Percentiles rank a stretch among this genome's conserved stretches.
Conservation (phyloP, 2,329 filamentous ascomycete genomes). For the Tolypocladium sp. region DNA sequence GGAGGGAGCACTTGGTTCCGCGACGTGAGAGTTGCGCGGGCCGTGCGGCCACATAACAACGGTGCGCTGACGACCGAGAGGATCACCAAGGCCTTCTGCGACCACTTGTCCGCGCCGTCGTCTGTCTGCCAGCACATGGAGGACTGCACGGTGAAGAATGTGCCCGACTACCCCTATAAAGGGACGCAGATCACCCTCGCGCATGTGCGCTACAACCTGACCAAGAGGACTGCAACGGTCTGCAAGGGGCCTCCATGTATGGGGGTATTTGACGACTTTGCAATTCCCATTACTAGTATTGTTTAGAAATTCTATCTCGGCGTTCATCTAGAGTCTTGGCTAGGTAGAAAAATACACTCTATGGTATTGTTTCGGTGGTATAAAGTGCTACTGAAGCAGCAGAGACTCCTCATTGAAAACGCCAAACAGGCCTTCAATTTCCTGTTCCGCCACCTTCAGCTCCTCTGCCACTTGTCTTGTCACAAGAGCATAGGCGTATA, state of each 20-base stretch:
- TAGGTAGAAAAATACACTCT: no score
- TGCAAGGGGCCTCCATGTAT: constrained; percentile 5
- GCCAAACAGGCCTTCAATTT: constrained; percentile 50
- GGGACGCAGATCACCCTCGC: constrained; percentile 2
- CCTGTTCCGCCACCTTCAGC: constrained; percentile 44
- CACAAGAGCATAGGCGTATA: constrained; percentile 79
- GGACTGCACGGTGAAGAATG: constrained; percentile 1
- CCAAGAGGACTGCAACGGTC: constrained; percentile 3
- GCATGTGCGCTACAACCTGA: constrained; percentile 5
- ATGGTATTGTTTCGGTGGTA: no score
- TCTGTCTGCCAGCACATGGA: no score
- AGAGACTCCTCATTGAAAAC: constrained; percentile 26
- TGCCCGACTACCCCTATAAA: constrained; percentile 5
- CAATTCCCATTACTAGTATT: not conserved
- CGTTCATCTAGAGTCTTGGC: no score
- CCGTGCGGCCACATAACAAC: no score
- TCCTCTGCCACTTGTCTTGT: constrained; percentile 54
- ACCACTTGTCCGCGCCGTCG: no score
- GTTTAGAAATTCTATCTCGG: no score
- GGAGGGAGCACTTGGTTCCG: no score
- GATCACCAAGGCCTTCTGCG: no score
- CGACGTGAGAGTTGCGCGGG: no score
- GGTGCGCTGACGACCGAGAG: no score
- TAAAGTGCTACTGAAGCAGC: constrained; percentile 3
- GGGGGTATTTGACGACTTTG: not conserved